Evolutionary conservation across 2,329 filamentous ascomycete species (phyloP).

Genomic region (Pseudopyricularia cyperi): DNA sequence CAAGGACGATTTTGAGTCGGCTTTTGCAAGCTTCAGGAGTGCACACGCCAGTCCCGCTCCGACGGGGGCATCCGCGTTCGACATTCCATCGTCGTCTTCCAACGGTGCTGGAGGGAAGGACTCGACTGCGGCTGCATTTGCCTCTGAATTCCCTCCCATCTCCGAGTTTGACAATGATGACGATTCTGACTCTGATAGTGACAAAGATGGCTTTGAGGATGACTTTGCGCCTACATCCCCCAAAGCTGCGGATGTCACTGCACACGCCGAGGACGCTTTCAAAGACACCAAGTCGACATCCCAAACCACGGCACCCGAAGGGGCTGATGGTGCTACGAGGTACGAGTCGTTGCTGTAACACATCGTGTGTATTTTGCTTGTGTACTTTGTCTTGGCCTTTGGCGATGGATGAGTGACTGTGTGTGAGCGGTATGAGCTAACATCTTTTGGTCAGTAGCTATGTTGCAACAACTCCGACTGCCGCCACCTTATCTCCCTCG

Average conservation of each 20-base stretch:
- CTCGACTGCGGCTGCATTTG: conserved; percentile 26
- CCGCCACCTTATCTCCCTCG: conserved; percentile 7
- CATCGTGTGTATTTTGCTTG: conserved; percentile 2
- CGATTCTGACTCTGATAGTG: conserved; percentile 70
- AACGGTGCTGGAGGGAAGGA: conserved; percentile 3
- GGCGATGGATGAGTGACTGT: neutral
- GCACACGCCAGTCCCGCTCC: conserved; percentile 28
- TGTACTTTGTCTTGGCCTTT: neutral
- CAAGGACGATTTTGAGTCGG: conserved; percentile 75
- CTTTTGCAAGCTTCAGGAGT: conserved; percentile 62
- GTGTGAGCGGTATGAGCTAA: neutral
- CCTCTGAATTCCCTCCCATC: conserved; percentile 84
- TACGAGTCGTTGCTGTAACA: neutral
- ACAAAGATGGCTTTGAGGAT: conserved; percentile 71
- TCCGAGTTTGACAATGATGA: conserved; percentile 71
- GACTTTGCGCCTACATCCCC: conserved; percentile 62
- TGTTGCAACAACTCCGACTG: conserved; percentile 8
- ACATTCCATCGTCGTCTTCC: neutral
- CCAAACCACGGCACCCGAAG: neutral
- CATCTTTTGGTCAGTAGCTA: neutral
- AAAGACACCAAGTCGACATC: conserved; percentile 6
- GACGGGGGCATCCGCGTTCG: neutral
- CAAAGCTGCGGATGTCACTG: conserved; percentile 11
- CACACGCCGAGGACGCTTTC: conserved; percentile 12
- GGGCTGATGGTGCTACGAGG: conserved; percentile 3